Base-by-base conservation (phyloP, 1,139 yeast genomes). In the Pneumocystis jirovecii region DNA sequence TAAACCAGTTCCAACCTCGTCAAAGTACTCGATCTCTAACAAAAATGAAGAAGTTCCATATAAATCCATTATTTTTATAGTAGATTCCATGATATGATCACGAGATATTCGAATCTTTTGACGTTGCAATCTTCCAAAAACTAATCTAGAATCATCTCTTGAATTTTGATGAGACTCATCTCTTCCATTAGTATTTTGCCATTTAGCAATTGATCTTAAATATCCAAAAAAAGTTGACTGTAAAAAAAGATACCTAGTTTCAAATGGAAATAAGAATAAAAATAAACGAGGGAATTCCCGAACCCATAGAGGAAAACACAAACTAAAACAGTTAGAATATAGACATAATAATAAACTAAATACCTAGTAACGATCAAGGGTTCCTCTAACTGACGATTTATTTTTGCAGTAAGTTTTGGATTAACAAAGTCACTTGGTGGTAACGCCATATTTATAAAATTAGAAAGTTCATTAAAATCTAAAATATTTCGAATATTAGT, bases 1-100 rank as follows among this genome's bases (percentile, higher is more conserved):
- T 64, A 90, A 77, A 0, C 98, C 98, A 0, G 96, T 86, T 15
- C 98, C 98, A n/a, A 82, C 96, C 73, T 93, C 98, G 71, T 87
- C 91, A 70, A 82, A 85, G 72, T 87, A 93, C 73, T 91, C 97
- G 67, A 93, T 85, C 71, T 93, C 97, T 62, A 93, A 77, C 7
- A 89, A 80, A 56, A 90, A 87, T 0, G 96, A 93, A 21, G 86
- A 82, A 0, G 89, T 77, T 0, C 96, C 96, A 74, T 89, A 87
- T 65, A 83, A 78, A 60, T 84, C 86, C 76, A 93, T 79, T 0
- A 91, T 87, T 72, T 89, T 89, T 62, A 87, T 76, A 0, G 96
- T 96, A 70, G 95, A 86, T 70, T 86, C 85, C 65, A 93, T 78
- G 64, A 91, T 77, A 71, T 83, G 83, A 29, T 81, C 81, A 70